Evolutionary conservation across 768 basidiomycete species (phyloP).

Genomic region (Kwoniella bestiolae): DNA sequence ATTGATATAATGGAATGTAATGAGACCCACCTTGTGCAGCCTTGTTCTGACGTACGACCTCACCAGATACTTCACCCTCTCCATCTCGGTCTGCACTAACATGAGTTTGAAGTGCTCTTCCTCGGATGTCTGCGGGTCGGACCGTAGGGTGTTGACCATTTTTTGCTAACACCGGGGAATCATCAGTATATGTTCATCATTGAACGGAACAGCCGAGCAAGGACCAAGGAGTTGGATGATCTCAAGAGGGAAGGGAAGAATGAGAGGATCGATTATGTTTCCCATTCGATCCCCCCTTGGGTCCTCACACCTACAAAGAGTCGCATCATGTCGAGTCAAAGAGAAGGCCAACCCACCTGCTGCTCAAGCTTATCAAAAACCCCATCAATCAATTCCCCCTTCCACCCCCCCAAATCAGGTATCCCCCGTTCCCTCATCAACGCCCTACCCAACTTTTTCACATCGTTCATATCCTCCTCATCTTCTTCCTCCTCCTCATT

Average conservation of each 20-base stretch:
- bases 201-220: too few species aligned
- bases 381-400: conserved; percentile 53
- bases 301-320: too few species aligned
- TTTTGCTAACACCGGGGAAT: conserved; percentile 73
- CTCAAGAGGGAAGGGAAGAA: too few species aligned
- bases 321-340: too few species aligned
- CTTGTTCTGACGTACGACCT: conserved; percentile 85
- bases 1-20: too few species aligned
- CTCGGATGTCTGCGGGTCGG: conserved; percentile 81
- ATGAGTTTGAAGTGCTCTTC: conserved; percentile 92
- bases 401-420: conserved; percentile 49
- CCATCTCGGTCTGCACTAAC: conserved; percentile 91
- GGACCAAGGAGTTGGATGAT: too few species aligned
- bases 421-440: conserved; percentile 56
- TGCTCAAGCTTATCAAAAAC: conserved; percentile 55
- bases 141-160: conserved; percentile 71
- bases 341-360: conserved; percentile 53
- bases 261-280: too few species aligned
- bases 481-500: conserved; percentile 3
- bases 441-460: conserved; percentile 36
- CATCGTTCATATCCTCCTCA: conserved; percentile 44
- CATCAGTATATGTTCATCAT: too few species aligned
- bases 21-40: conserved; percentile 71
- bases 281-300: too few species aligned
- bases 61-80: conserved; percentile 89